Evolutionary conservation across 371 early-diverging fungal genomes (phyloP), one percentile per base, ranked within the genome.

Genomic region (Syncephalastrum sp.): DNA sequence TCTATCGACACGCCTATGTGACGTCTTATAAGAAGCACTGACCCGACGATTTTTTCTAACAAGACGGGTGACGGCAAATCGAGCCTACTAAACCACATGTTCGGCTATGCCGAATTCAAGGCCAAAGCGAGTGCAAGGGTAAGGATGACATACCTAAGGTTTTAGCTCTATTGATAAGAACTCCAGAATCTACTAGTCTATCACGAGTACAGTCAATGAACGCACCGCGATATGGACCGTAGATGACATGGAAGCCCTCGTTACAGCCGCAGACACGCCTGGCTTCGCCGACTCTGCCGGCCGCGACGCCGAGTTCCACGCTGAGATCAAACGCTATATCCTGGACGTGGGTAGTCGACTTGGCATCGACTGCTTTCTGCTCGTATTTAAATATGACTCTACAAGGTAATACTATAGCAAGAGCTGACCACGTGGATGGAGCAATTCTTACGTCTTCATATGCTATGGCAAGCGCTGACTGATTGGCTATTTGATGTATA

Each of bases 251-350:
- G 73, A 74, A 17, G 64, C 68, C 2, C 50, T 77, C 13, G 73
- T 79, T 17, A 82, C 82, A 7, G 62, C 74, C 8, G 79, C 82
- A 23, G 82, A 82, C 57, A 82, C 82, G 1, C 82, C 79, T 27
- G 81, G 81, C 5, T 70, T 82, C 24, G 82, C 75, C 4, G 82
- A 82, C 50, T 68, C 74, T 10, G 75, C 69, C 44, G 70, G 75
- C 43, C 72, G 77, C 24, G 79, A 79, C 50, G 60, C 62, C n/a
- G 55, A 67, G 51, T 79, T 75, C 56, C 60, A 69, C 56, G 60
- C 54, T 29, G 67, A 64, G 15, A 63, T 82, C 47, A 68, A 74
- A 57, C 73, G 74, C 10, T 82, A 77, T 46, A 75, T 82, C 57
- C 27, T 42, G 14, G 73, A 76, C 48, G 47, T 82, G 12, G 73